A percentile compares a stretch with the other conserved stretches of the same genome.
Conservation (phyloP, 139 green algal genomes). For the Chlamydomonas schloesseri region DNA sequence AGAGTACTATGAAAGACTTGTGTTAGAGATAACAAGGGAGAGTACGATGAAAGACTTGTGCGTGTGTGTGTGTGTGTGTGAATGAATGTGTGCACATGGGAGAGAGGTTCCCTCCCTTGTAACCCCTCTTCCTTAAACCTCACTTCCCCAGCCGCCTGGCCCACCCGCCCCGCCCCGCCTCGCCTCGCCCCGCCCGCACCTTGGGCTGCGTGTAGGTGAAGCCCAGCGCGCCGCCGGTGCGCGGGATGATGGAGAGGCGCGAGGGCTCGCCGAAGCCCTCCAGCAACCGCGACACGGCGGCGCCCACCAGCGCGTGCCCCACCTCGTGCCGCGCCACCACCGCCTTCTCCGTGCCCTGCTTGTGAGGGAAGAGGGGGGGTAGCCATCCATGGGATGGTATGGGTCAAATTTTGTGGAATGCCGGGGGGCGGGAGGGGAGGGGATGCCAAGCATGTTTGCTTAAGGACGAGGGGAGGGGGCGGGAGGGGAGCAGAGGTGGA, state of each 20-base stretch:
- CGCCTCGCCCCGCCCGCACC: not conserved
- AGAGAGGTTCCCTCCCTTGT: too few relatives aligned
- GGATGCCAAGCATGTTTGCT: too few relatives aligned
- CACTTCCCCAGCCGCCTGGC: too few relatives aligned
- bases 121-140: too few relatives aligned
- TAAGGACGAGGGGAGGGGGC: not conserved
- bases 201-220: constrained; percentile 78
- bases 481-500: not conserved
- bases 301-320: constrained; percentile 91
- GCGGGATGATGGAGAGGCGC: constrained; percentile 90
- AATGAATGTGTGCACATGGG: too few relatives aligned
- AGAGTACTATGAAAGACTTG: too few relatives aligned
- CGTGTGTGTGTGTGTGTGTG: too few relatives aligned
- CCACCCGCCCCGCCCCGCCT: too few relatives aligned
- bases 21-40: not conserved
- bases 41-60: too few relatives aligned
- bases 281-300: constrained; percentile 78
- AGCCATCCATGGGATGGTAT: too few relatives aligned
- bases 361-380: not conserved
- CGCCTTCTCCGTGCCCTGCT: constrained; percentile 84
- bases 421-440: too few relatives aligned
- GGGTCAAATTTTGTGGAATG: too few relatives aligned
- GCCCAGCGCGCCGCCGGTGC: constrained; percentile 85
- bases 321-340: constrained; percentile 91
- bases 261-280: constrained; percentile 61